Base-by-base conservation (phyloP, 1,284 basidiomycete species). In the Cryptococcus maquisensis region DNA sequence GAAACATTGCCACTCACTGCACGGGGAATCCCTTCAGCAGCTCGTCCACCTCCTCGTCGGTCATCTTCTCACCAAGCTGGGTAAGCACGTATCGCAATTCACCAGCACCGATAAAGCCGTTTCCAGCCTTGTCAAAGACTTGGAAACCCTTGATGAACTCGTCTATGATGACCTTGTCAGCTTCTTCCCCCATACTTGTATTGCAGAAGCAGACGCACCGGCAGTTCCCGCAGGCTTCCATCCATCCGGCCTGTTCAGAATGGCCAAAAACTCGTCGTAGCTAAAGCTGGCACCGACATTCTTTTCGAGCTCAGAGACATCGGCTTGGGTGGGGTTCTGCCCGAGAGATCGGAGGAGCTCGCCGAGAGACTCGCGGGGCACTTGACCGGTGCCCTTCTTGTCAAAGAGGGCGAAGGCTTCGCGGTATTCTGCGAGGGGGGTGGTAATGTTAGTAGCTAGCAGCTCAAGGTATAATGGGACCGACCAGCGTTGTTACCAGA, bases 131-230 rank as follows among this genome's bases (percentile, higher is more conserved):
- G 78, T 98, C 95, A 64, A 98, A 98, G 18, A 98, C 95, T 72
- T 98, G 94, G 83, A 98, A 98, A 9, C 94, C 96, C 53, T 95
- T 91, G 69, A 97, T 91, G 79, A 98, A 98, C 74, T 98, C 95
- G 81, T 98, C 95, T 94, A 74, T 13, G 38, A 13, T 24, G 39
- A 3, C 48, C 38, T 13, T 12, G 6, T 36, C 20, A 36, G 8
- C 18, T 5, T 37, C 16, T 20, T 8, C 7, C 28, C 23, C 38
- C 37, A 36, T 8, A 13, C 26, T 47, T 24, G 13, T 36, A 46
- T 21, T 21, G 4, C 4, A 2, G 13, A 48, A 21, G 10, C 18
- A 12, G 13, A 78, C 82, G 66, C 56, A 89, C 89, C 90, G 59
- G 89, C 87, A 49, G 90, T 93, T 9, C 91, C 91, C 9, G 91